A percentile compares a stretch with the other conserved stretches of the same genome.
Conservation (phyloP, 2,329 filamentous ascomycete genomes). For the Bertia moriformis region DNA sequence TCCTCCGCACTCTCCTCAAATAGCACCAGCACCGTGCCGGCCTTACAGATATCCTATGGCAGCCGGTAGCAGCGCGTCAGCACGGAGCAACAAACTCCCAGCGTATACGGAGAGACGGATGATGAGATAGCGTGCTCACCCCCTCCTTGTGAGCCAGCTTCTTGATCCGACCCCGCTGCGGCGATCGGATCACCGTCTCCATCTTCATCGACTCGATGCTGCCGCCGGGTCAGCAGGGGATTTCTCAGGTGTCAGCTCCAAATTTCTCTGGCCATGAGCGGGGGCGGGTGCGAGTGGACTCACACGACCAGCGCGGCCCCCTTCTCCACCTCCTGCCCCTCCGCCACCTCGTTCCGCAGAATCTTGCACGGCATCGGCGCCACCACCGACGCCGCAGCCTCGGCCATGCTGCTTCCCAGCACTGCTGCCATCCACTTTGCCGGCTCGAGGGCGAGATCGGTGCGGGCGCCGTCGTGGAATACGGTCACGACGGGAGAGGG, state of each 20-base stretch:
- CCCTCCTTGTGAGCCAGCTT: constrained; percentile 63
- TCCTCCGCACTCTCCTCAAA: constrained; percentile 40
- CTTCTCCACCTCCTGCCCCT: constrained; percentile 70
- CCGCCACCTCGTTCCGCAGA: constrained; percentile 53
- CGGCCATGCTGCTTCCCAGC: constrained; percentile 67
- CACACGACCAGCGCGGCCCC: constrained; percentile 75
- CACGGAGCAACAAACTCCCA: constrained; percentile 2
- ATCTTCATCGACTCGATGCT: constrained; percentile 82
- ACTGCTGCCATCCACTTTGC: constrained; percentile 81
- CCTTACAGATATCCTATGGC: constrained; percentile 60
- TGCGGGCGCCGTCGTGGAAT: constrained; percentile 57
- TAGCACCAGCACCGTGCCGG: constrained; percentile 58
- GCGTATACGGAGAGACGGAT: too few species aligned
- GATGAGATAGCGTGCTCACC: too few species aligned
- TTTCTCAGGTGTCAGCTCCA: background rate
- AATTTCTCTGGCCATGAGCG: constrained; percentile 27
- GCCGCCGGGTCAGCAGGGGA: constrained; percentile 9
- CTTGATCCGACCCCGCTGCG: constrained; percentile 57
- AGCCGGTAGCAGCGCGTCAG: constrained; percentile 2
- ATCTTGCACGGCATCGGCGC: constrained; percentile 98
- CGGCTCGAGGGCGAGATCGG: constrained; percentile 36
- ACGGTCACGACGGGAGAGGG: too few species aligned
- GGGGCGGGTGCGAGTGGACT: constrained; percentile 15
- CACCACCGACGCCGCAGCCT: constrained; percentile 66
- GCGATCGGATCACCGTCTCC: constrained; percentile 71